Evolutionary conservation across 768 basidiomycete genomes (phyloP).

Genomic region (Russula emetica): DNA sequence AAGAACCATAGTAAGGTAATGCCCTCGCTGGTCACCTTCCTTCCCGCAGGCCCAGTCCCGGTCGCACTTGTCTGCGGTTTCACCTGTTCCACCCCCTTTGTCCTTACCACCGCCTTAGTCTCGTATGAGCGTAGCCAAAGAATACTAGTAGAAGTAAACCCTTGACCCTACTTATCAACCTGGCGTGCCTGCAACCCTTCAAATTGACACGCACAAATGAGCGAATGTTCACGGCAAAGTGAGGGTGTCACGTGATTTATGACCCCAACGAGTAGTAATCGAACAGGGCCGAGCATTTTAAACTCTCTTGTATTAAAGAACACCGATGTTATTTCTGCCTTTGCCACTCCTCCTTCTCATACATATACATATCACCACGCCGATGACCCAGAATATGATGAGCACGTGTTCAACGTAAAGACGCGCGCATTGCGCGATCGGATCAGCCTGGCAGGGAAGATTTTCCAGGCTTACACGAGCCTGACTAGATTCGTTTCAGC

Average conservation of each 20-base stretch:
- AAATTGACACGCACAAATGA: too few species aligned
- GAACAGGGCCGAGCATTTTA: background rate
- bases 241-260: background rate
- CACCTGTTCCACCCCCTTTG: too few species aligned
- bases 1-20: conserved; percentile 89
- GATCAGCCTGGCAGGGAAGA: conserved; percentile 43
- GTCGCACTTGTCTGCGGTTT: too few species aligned
- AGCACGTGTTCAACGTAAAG: conserved; percentile 44
- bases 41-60: too few species aligned
- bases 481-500: conserved; percentile 33
- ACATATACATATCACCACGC: conserved; percentile 50
- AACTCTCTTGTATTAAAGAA: conserved; percentile 1
- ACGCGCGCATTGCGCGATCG: conserved; percentile 48
- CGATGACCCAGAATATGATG: conserved; percentile 48
- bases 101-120: too few species aligned
- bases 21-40: too few species aligned
- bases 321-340: conserved; percentile 34
- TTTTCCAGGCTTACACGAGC: conserved; percentile 28
- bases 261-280: background rate
- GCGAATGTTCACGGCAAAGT: background rate
- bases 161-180: too few species aligned
- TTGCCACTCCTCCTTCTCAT: conserved; percentile 46
- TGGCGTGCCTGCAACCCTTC: too few species aligned
- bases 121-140: too few species aligned
- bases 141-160: too few species aligned